A percentile compares a stretch with the other conserved stretches of the same genome.
Conservation (phyloP, 2,329 filamentous ascomycete species). For the Fusarium metavorans region DNA sequence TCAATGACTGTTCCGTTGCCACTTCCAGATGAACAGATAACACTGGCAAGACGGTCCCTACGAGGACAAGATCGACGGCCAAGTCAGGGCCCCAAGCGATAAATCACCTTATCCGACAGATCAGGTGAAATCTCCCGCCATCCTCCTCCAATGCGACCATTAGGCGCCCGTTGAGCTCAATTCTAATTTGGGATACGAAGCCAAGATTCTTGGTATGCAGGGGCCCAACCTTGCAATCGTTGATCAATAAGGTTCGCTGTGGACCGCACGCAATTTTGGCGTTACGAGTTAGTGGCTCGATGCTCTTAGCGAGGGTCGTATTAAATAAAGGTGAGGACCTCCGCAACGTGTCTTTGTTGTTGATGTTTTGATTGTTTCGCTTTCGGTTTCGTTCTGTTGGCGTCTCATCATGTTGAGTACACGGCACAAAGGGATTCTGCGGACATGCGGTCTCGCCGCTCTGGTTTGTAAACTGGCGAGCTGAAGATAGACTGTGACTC, state of each 20-base stretch:
- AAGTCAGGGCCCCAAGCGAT: neutral
- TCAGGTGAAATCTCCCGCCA: neutral
- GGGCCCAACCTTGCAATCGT: neutral
- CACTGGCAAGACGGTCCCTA: neutral
- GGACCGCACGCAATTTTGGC: neutral
- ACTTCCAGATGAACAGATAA: neutral
- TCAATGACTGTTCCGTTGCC: neutral
- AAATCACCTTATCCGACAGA: neutral
- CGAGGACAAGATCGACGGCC: neutral
- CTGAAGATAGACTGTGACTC: neutral
- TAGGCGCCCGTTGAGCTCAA: neutral
- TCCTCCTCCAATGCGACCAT: neutral
- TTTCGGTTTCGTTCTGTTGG: neutral
- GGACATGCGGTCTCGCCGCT: neutral
- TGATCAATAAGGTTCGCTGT: neutral
- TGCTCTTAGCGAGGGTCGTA: neutral
- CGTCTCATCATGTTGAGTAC: neutral
- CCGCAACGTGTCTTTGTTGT: neutral
- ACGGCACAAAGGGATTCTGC: neutral
- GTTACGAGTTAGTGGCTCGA: neutral
- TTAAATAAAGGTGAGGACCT: neutral
- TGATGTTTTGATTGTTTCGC: neutral
- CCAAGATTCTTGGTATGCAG: neutral
- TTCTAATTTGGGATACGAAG: constrained; percentile 1
- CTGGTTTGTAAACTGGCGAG: neutral